Base-by-base conservation (phyloP, 306 rosid genomes). In the Ormosia semicastrata region DNA sequence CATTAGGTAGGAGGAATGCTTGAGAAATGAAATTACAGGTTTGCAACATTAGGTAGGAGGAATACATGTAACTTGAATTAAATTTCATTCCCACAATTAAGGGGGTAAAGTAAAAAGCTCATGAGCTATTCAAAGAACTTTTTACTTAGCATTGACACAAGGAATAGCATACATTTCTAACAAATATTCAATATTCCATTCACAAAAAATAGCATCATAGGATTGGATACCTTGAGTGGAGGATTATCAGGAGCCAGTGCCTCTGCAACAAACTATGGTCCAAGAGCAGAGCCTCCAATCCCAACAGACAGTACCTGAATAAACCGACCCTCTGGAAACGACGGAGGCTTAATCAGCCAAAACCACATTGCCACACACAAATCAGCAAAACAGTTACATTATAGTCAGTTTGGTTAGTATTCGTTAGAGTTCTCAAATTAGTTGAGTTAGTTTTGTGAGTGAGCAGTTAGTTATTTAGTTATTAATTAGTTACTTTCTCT, bases 241-340 rank as follows among this genome's bases (percentile, higher is more conserved):
- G 99, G 99, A 87, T 93, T 89, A 71, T 95, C 97, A 36, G 99
- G 99, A 64, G 99, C 97, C 88, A 95, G 87, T 68, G 99, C 98
- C 84, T 95, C 99, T 0, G 98, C 99, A 54, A 95, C 99, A 88
- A 95, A 95, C 91, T 95, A 97, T 6, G 99, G 99, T 43, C 99
- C 99, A 66, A 95, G 99, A 33, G 99, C 97, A 37, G 99, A 95
- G 58, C 99, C 99, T 68, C 99, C 99, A 32, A 95, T 95, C 13
- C 99, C 99, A 12, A 95, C 91, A 1, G 97, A 95, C 56, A 95
- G 91, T 58, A 95, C 76, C 78, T 90, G 95, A 34, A 98, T 93
- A 81, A 95, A 95, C 32, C 91, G 87, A 24, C 97, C 93, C 73
- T 66, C 88, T 1, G 90, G 84, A n/a, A 87, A 88, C 2, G 93